Evolutionary conservation across 176 grass and related monocot species (phyloP), one percentile per base, ranked within the genome.

Genomic region (Avena sativa): DNA sequence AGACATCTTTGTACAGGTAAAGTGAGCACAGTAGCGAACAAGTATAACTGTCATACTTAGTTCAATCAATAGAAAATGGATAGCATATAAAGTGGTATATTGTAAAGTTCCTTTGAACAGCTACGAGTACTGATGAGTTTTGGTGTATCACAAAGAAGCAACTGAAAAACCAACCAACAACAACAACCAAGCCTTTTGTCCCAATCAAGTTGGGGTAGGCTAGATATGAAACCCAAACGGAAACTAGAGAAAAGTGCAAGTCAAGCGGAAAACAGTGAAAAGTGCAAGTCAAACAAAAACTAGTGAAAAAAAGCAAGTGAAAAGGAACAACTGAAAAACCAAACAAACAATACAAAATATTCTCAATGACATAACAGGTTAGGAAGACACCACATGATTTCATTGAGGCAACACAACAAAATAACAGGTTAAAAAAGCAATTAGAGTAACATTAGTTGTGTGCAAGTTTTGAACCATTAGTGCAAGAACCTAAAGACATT

Each of bases 111-210:
- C 5, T 15, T 34, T 26, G 28, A 28, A 13, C 2, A 20, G 58
- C 58, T 61, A 11, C 10, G 9, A 61, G 4, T 26, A 26, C 23
- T 28, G 23, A 64, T 6, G 21, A 64, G 3, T 5, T 61, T 65
- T 30, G 12, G 3, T 14, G n/a, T 12, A 73, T 63, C 25, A 65
- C 21, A 65, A 3, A 30, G 28, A 67, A 36, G 12, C 64, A 36
- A 67, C 17, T 67, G 28, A 98, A 93, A 93, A 84, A 95, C 88
- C 6, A 67, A 67, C 34, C 64, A 5, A 66, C 32, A 34, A 34
- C 32, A 34, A 34, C 32, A 34, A 34, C 32, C 32, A 34, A 34
- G 32, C 32, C 32, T 34, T 34, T 34, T 34, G 32, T 34, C 32
- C 32, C 32, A 34, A 4, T 34, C 32, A 34, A 34, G 32, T 34